phyloP scores from a whole-genome alignment of 2,329 filamentous ascomycete species.

The Delphinella strobiligena region DNA sequence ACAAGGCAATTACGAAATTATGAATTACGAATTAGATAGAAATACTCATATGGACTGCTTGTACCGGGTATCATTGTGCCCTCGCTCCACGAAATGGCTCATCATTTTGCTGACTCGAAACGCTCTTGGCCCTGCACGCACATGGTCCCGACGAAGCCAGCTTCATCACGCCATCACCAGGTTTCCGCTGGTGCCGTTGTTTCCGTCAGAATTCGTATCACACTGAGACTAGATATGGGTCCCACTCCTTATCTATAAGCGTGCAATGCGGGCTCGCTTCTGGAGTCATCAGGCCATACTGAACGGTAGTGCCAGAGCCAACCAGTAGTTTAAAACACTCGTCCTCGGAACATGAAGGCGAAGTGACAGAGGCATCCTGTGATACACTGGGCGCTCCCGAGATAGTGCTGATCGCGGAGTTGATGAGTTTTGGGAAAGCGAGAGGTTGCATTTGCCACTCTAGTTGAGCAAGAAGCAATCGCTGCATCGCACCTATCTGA shows the following conservation, averaged over 20 bases:
- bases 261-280: slow-evolving; percentile 3
- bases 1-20: too few relatives aligned
- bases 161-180: neutral
- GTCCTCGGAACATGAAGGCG: neutral
- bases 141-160: slow-evolving; percentile 1
- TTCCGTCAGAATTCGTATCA: neutral
- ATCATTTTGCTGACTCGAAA: too few relatives aligned
- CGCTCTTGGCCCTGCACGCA: neutral
- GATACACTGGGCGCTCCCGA: slow-evolving; percentile 1
- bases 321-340: slow-evolving; percentile 5
- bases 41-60: too few relatives aligned
- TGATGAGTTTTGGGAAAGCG: slow-evolving; percentile 10
- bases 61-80: too few relatives aligned
- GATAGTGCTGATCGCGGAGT: slow-evolving; percentile 3
- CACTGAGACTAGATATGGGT: neutral
- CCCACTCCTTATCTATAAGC: neutral
- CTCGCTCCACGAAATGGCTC: too few relatives aligned
- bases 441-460: slow-evolving; percentile 17
- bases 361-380: neutral
- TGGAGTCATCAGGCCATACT: slow-evolving; percentile 7
- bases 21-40: too few relatives aligned
- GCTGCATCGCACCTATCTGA: slow-evolving; percentile 12
- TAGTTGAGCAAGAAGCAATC: slow-evolving; percentile 13
- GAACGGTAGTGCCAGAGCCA: neutral
- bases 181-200: neutral